Evolutionary conservation across 169 alveolate species (phyloP).

Genomic region (Plasmodium gaboni): DNA sequence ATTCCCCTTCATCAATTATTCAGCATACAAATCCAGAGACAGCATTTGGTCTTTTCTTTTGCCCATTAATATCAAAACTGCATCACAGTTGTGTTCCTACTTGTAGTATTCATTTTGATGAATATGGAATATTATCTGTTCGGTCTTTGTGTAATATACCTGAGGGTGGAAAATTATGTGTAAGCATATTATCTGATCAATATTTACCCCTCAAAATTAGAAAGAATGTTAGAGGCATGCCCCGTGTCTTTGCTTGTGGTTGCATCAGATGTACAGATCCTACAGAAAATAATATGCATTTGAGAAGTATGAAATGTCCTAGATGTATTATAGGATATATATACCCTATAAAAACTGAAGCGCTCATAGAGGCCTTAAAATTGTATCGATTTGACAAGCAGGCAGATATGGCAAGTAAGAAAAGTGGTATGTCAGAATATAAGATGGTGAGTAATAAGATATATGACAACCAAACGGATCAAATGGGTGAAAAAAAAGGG

Average conservation of each 20-base stretch:
- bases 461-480: background rate
- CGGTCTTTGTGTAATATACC: slow-evolving; percentile 89
- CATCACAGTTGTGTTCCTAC: slow-evolving; percentile 92
- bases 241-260: slow-evolving; percentile 84
- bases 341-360: slow-evolving; percentile 65
- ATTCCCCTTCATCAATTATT: slow-evolving; percentile 84
- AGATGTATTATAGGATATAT: slow-evolving; percentile 84
- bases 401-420: background rate
- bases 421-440: background rate
- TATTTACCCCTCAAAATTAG: slow-evolving; percentile 87
- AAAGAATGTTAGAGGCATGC: slow-evolving; percentile 72
- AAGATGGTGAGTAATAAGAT: background rate
- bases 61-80: slow-evolving; percentile 77
- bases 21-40: slow-evolving; percentile 81
- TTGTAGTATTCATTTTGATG: slow-evolving; percentile 83
- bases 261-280: slow-evolving; percentile 86
- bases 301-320: slow-evolving; percentile 86
- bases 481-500: background rate
- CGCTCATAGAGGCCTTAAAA: slow-evolving; percentile 66
- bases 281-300: slow-evolving; percentile 81
- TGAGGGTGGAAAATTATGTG: slow-evolving; percentile 85
- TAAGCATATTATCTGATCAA: slow-evolving; percentile 86
- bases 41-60: slow-evolving; percentile 86
- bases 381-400: slow-evolving; percentile 61
- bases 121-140: slow-evolving; percentile 84